Evolutionary conservation across 1,284 basidiomycete genomes (phyloP), one percentile per base, ranked within the genome.

Genomic region (Tilletia walkeri): DNA sequence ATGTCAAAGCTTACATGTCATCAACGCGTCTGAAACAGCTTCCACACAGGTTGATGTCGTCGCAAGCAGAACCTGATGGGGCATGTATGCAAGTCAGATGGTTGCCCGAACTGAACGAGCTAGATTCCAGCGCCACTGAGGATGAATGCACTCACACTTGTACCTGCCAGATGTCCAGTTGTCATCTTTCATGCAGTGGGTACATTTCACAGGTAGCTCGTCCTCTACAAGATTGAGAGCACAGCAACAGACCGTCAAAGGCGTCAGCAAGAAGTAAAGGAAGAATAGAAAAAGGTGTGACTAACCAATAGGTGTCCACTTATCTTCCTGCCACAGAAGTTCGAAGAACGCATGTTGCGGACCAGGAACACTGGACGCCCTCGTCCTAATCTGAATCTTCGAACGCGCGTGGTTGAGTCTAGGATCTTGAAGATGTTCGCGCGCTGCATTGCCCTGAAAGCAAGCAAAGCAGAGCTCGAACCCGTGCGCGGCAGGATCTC

Each of bases 261-360:
- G 14, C 10, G 59, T 38, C 59, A 38, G 38, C n/a, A 20, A 1
- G 59, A 10, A 39, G 12, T 3, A 9, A 16, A n/a, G 59, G 6
- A 1, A 18, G n/a, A 18, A 24, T 6, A 24, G 20, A 6, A 24
- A 53, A 16, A 18, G 16, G 7, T 9, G 4, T 20, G 4, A 66
- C 65, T 30, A 2, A 66, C 65, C 65, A 14, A 66, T 49, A 16
- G 65, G 24, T n/a, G 45, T 66, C 65, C 65, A 66, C n/a, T 24
- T 49, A 3, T 49, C 65, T 20, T 66, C 65, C 41, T 48, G 65
- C 41, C 47, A 66, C 47, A 66, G 45, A 24, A 66, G 45, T 24
- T 66, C 65, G 45, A 66, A 66, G 65, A 66, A 66, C 18, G 65
- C 47, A 41, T 66, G 65, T 41, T 49, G 65, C 12, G 59, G 59